A percentile compares a stretch with the other conserved stretches of the same genome.
These are phyloP conservation scores for Lumnitzera racemosa DNA, from an alignment of 345 rosid species.

Conservation along the genomic window DNA sequence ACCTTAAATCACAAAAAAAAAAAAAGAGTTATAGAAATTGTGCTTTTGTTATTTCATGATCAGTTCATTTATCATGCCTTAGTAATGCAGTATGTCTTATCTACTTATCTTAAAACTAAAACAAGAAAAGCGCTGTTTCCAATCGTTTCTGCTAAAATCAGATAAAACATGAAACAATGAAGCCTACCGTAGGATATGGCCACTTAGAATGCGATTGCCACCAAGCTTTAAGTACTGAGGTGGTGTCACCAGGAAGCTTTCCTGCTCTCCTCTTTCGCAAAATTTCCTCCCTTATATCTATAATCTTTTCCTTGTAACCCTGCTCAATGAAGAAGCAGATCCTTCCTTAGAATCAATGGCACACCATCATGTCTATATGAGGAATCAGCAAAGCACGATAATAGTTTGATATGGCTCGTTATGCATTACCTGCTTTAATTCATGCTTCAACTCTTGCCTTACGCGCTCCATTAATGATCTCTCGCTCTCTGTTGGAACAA, in stretches of 20 bases:
- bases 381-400: no score
- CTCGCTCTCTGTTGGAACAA: conserved; percentile 91
- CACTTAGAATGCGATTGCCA: conserved; percentile 97
- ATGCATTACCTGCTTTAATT: conserved; percentile 73
- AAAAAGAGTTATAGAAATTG: no score
- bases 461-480: conserved; percentile 97
- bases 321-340: conserved; percentile 11
- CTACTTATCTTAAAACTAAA: no score
- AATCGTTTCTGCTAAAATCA: no score
- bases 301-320: conserved; percentile 97
- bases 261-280: conserved; percentile 97
- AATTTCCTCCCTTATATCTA: conserved; percentile 94
- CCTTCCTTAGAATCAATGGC: background rate
- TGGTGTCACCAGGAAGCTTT: conserved; percentile 94
- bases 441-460: conserved; percentile 93
- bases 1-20: no score
- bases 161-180: background rate
- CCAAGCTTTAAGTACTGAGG: conserved; percentile 85
- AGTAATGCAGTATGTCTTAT: no score
- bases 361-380: no score
- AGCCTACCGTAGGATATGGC: conserved; percentile 95
- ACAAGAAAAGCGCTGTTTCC: no score
- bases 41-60: no score
- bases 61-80: no score
- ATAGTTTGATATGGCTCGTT: no score